phyloP scores from a whole-genome alignment of 1,284 basidiomycete species.

The Polyporus tsugae region DNA sequence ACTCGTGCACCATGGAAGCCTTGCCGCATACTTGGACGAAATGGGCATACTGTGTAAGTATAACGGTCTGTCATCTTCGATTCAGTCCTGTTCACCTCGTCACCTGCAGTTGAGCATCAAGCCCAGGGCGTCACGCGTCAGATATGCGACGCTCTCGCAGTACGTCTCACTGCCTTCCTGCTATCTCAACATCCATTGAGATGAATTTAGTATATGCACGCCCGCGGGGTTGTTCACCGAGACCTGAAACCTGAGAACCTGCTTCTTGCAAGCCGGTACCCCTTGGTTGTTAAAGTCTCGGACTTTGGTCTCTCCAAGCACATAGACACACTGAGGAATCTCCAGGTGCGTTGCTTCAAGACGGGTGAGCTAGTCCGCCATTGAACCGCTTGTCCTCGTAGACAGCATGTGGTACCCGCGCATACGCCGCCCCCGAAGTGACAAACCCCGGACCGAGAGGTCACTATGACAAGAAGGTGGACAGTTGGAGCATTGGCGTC shows the following conservation, averaged over 20 bases:
- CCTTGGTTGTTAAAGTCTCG: conserved; percentile 82
- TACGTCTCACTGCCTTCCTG: conserved; percentile 44
- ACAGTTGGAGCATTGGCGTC: conserved; percentile 17
- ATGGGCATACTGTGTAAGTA: conserved; percentile 65
- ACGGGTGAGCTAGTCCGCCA: too few species aligned
- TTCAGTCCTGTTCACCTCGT: not conserved
- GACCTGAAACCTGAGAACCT: conserved; percentile 95
- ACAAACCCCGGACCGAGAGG: not conserved
- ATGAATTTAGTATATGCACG: conserved; percentile 71
- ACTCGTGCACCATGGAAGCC: conserved; percentile 21
- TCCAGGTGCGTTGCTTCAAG: conserved; percentile 55
- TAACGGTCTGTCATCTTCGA: not conserved
- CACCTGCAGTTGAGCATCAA: conserved; percentile 58
- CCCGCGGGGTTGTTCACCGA: conserved; percentile 81
- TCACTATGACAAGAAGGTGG: conserved; percentile 9
- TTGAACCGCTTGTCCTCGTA: not conserved
- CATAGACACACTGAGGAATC: conserved; percentile 75
- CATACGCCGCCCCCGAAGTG: conserved; percentile 11
- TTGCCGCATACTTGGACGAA: conserved; percentile 73
- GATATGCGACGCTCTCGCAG: conserved; percentile 75
- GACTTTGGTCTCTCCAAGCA: conserved; percentile 95
- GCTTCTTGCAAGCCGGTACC: conserved; percentile 70
- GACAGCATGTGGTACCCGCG: conserved; percentile 12
- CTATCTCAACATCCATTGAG: not conserved
- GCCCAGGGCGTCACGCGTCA: conserved; percentile 73